Conservation (phyloP, 2,329 filamentous ascomycete genomes). For the Aspergillus latus region DNA sequence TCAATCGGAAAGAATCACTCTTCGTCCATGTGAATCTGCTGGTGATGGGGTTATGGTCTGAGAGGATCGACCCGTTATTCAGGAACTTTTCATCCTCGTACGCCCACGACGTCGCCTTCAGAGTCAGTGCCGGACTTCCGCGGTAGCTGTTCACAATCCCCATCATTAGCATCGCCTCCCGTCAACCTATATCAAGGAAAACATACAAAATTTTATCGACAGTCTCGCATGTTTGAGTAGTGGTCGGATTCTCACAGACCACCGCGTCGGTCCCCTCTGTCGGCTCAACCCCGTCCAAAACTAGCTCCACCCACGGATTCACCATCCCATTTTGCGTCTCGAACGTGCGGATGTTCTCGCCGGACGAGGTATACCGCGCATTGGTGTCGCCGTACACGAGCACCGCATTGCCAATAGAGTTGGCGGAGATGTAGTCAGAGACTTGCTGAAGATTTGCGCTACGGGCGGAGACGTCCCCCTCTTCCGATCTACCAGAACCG, state of each 20-base stretch:
- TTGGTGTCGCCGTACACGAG: slow-evolving; percentile 67
- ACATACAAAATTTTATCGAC: slow-evolving; percentile 63
- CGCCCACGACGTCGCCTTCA: slow-evolving; percentile 45
- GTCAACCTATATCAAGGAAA: too few relatives aligned
- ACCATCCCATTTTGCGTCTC: slow-evolving; percentile 53
- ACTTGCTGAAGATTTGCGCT: slow-evolving; percentile 61
- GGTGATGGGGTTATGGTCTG: slow-evolving; percentile 63
- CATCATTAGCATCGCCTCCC: too few relatives aligned
- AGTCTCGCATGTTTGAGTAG: slow-evolving; percentile 58
- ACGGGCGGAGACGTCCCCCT: slow-evolving; percentile 57
- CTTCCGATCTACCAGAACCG: slow-evolving; percentile 37
- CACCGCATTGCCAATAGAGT: slow-evolving; percentile 61
- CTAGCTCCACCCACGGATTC: slow-evolving; percentile 62
- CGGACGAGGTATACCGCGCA: slow-evolving; percentile 60
- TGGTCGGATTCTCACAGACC: slow-evolving; percentile 60
- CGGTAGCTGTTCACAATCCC: slow-evolving; percentile 20
- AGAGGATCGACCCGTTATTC: slow-evolving; percentile 58
- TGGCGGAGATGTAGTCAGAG: slow-evolving; percentile 55
- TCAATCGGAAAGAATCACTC: slow-evolving; percentile 53
- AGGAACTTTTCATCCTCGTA: slow-evolving; percentile 61
- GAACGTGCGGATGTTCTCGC: slow-evolving; percentile 55
- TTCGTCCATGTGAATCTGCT: slow-evolving; percentile 32
- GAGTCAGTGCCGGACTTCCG: slow-evolving; percentile 48
- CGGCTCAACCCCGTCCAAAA: slow-evolving; percentile 50
- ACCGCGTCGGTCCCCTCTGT: slow-evolving; percentile 36